Percentiles rank a stretch among this genome's conserved stretches.
Conservation (phyloP, 306 rosid species). For the Acacia acuminata region DNA sequence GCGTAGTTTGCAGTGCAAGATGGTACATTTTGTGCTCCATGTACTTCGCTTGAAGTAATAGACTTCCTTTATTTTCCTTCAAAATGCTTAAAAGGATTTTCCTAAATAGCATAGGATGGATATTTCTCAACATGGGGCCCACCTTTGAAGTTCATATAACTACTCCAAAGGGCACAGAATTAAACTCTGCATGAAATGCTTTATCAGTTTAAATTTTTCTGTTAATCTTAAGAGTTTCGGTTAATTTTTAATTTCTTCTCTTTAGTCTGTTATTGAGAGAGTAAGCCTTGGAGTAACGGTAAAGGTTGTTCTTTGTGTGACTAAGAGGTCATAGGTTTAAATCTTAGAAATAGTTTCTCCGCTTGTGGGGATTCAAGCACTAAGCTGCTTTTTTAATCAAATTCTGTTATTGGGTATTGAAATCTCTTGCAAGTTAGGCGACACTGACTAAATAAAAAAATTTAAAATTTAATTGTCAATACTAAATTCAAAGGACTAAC, state of each 20-base stretch:
- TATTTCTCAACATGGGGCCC: neutral
- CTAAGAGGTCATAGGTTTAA: too few relatives aligned
- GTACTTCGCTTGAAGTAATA: constrained; percentile 15
- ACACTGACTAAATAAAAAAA: neutral
- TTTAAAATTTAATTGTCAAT: neutral
- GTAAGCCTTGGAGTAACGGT: neutral
- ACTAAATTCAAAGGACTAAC: neutral
- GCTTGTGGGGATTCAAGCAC: too few relatives aligned
- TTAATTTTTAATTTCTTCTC: neutral
- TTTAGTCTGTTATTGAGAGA: neutral
- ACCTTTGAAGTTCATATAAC: neutral
- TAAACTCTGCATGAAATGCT: too few relatives aligned
- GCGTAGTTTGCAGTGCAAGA: neutral
- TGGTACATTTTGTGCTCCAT: neutral
- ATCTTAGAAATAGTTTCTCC: too few relatives aligned
- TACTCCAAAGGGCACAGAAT: too few relatives aligned
- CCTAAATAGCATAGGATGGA: neutral
- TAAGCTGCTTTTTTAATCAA: neutral
- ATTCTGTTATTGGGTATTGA: neutral
- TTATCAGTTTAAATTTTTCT: too few relatives aligned
- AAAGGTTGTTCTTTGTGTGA: too few relatives aligned
- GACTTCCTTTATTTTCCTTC: constrained; percentile 5
- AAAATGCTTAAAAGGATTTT: constrained; percentile 14
- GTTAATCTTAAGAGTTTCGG: neutral
- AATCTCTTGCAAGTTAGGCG: neutral